A percentile compares a stretch with the other conserved stretches of the same genome.
Evolutionary conservation across 257 asterid genomes (phyloP).

Genomic region (Primulina huaijiensis): DNA sequence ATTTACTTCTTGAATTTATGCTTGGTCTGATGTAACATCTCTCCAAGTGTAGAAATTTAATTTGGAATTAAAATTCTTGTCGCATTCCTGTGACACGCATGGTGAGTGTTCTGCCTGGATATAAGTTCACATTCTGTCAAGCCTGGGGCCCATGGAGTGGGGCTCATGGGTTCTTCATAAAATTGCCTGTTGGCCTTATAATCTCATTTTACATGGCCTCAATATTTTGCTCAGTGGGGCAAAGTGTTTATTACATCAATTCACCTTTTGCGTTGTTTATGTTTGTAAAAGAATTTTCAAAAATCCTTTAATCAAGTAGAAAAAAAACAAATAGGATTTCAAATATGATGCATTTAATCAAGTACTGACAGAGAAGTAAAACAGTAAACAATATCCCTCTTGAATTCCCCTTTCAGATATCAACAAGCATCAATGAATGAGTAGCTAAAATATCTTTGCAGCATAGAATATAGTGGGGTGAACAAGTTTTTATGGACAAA

Average conservation of each 20-base stretch:
- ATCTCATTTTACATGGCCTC: background rate
- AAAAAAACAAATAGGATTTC: too few relatives aligned
- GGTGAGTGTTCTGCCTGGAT: conserved; percentile 57
- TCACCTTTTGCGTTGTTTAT: too few relatives aligned
- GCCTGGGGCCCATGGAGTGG: conserved; percentile 63
- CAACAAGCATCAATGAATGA: background rate
- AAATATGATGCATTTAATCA: background rate
- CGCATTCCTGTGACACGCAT: conserved; percentile 23
- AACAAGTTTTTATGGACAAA: conserved; percentile 54
- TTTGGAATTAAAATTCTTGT: background rate
- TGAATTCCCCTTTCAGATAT: background rate
- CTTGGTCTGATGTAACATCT: background rate
- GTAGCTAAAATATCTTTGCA: background rate
- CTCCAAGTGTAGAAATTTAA: background rate
- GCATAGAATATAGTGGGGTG: background rate
- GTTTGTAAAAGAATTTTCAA: background rate
- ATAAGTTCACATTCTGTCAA: conserved; percentile 57
- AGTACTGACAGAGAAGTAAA: background rate
- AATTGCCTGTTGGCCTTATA: background rate
- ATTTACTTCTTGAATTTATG: background rate
- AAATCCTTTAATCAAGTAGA: background rate
- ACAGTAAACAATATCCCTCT: background rate
- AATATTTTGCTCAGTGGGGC: background rate
- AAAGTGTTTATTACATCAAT: too few relatives aligned
- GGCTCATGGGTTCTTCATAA: background rate